Conservation (phyloP, 768 basidiomycete species). For the Dendrothele bispora region DNA sequence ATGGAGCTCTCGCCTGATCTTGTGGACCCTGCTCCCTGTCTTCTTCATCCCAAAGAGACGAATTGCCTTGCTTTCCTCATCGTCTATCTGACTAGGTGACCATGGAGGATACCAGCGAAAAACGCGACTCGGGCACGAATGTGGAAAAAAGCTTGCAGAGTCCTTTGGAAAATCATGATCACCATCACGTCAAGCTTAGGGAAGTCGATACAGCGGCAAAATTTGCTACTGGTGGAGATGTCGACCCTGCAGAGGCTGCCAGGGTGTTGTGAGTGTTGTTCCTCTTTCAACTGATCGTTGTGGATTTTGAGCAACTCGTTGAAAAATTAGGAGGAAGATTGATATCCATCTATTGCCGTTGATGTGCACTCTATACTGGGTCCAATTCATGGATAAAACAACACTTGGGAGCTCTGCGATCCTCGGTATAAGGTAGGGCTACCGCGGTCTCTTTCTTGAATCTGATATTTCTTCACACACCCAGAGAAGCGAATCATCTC, state of each 20-base stretch:
- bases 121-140: neutral
- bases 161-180: no score
- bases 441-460: neutral
- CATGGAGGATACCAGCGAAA: neutral
- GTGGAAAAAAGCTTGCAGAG: no score
- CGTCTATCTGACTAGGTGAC: neutral
- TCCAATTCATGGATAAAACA: constrained; percentile 57
- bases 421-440: constrained; percentile 45
- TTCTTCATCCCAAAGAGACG: neutral
- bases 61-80: neutral
- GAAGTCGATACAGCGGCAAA: constrained; percentile 47
- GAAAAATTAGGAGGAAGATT: constrained; percentile 36
- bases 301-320: no score
- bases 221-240: constrained; percentile 27
- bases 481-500: constrained; percentile 3
- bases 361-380: constrained; percentile 49
- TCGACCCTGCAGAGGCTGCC: constrained; percentile 37
- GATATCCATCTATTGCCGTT: constrained; percentile 51
- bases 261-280: constrained; percentile 33
- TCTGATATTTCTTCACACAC: no score
- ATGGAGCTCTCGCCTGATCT: no score
- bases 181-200: neutral
- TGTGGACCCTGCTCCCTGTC: neutral
- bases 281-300: neutral
- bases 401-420: constrained; percentile 49